Conservation (phyloP, 257 asterid species). For the Leptodermis oblonga region DNA sequence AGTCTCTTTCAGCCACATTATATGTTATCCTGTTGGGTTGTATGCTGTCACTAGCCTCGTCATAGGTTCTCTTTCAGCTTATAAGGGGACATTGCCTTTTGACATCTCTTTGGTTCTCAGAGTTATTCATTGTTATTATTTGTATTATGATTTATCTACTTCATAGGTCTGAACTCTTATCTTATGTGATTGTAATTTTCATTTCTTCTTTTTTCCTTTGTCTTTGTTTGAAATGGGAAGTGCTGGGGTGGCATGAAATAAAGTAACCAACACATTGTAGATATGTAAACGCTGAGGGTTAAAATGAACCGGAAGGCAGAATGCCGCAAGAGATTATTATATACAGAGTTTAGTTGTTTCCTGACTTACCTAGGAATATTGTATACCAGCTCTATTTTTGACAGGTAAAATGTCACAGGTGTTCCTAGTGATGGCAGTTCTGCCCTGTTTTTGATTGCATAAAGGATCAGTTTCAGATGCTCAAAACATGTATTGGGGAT, state of each 20-base stretch:
- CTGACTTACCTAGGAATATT: neutral
- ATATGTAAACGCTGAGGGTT: neutral
- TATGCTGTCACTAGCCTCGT: neutral
- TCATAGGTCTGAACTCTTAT: neutral
- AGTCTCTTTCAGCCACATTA: neutral
- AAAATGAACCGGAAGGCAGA: neutral
- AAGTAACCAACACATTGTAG: neutral
- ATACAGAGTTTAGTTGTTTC: neutral
- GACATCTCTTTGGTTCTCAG: neutral
- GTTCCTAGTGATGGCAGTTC: no score
- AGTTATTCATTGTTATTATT: neutral
- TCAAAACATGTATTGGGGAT: neutral
- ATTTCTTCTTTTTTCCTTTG: neutral
- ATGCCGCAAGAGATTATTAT: neutral
- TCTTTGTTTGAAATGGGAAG: neutral
- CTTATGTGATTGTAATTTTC: neutral
- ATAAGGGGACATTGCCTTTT: neutral
- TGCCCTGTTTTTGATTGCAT: neutral
- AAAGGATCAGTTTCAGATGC: neutral
- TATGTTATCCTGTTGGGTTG: neutral
- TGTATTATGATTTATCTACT: neutral
- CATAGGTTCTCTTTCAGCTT: neutral
- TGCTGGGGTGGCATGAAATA: neutral
- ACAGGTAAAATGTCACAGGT: neutral
- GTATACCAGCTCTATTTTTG: neutral